phyloP scores from a whole-genome alignment of 768 basidiomycete species.

The Tulasnella sp. region DNA sequence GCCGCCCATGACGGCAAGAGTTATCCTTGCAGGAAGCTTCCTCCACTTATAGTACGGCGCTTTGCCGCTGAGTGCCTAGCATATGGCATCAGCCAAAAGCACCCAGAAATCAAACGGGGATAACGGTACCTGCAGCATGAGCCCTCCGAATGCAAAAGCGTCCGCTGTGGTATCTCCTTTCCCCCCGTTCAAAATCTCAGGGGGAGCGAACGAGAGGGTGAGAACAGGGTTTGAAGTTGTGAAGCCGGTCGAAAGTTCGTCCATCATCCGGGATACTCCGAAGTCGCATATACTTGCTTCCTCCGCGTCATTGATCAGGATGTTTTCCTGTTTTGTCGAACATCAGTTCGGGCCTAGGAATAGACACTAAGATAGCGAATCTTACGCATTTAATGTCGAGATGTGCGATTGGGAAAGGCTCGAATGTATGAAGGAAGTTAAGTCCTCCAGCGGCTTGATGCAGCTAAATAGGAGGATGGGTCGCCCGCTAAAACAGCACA shows the following conservation, averaged over 20 bases:
- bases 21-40: not conserved
- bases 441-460: constrained; percentile 2
- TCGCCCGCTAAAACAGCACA: too few species aligned
- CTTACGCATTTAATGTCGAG: not conserved
- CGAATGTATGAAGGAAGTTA: not conserved
- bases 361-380: too few species aligned
- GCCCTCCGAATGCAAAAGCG: not conserved
- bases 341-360: not conserved
- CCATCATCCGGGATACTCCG: not conserved
- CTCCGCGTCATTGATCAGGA: not conserved
- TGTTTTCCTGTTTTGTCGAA: not conserved
- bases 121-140: not conserved
- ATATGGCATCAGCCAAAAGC: not conserved
- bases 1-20: not conserved
- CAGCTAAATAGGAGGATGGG: not conserved
- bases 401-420: constrained; percentile 11
- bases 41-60: not conserved
- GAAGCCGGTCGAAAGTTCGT: not conserved
- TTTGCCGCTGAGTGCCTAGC: constrained; percentile 1
- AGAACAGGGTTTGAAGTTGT: constrained; percentile 7
- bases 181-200: not conserved
- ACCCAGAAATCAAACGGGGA: not conserved
- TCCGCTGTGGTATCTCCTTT: not conserved
- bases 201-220: not conserved
- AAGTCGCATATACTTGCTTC: constrained; percentile 14